These are phyloP conservation scores for Fusarium sp. DNA, from an alignment of 2,329 filamentous ascomycete species.

Conservation along the genomic window DNA sequence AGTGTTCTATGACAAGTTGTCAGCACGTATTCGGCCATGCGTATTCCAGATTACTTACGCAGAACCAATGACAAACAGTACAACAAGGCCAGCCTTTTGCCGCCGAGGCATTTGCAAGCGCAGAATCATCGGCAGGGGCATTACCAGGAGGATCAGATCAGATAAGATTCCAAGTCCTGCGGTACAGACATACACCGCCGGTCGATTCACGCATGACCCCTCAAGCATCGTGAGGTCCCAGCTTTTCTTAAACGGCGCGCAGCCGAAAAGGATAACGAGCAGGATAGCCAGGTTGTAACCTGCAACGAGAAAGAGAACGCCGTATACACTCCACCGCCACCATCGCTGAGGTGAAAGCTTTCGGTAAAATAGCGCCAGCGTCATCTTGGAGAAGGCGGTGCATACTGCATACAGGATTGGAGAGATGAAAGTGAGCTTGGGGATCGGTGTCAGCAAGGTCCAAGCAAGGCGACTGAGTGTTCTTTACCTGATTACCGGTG, in stretches of 20 bases:
- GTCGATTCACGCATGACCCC: conserved; percentile 57
- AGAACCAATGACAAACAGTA: conserved; percentile 61
- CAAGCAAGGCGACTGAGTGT: fast-evolving
- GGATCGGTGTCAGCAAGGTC: neutral
- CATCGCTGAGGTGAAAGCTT: conserved; percentile 52
- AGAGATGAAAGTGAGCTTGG: conserved; percentile 40
- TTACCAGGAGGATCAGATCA: conserved; percentile 59
- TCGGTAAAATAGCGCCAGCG: conserved; percentile 55
- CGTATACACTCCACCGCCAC: conserved; percentile 51
- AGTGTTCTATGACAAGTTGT: conserved; percentile 48
- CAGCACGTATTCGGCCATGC: neutral
- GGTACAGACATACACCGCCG: conserved; percentile 47
- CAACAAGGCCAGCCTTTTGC: conserved; percentile 59
- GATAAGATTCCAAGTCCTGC: conserved; percentile 62
- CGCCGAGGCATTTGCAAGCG: conserved; percentile 58
- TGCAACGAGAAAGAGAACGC: conserved; percentile 48
- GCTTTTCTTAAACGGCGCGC: conserved; percentile 49
- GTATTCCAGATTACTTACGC: conserved; percentile 34
- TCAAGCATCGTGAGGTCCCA: conserved; percentile 49
- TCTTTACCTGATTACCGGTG: conserved; percentile 18
- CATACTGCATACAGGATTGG: conserved; percentile 44
- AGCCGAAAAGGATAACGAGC: conserved; percentile 55
- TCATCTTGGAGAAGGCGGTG: conserved; percentile 53
- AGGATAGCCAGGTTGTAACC: conserved; percentile 52
- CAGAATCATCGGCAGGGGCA: conserved; percentile 61